Evolutionary conservation across 1,284 basidiomycete genomes (phyloP), one percentile per base, ranked within the genome.

Genomic region (Xerocomus nothofagi): DNA sequence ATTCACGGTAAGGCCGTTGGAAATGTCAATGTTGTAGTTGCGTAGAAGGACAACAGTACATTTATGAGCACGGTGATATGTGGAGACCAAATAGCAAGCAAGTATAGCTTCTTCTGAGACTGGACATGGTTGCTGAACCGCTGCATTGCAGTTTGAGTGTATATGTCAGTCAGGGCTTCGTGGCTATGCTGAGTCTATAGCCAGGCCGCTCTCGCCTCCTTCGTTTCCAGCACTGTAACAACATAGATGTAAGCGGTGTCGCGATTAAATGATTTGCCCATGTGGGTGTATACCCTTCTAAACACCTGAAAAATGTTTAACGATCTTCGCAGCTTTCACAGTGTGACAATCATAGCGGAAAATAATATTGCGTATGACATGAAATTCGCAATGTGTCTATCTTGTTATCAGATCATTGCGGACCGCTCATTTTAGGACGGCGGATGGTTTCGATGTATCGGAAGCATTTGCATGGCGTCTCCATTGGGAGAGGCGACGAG

Each of bases 401-500:
- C n/a, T n/a, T n/a, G n/a, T n/a, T n/a, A 18, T 36, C 27, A 47
- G 53, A 49, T 60, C 17, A 8, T 56, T 17, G 56, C 56, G 6
- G 58, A 59, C 21, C 52, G n/a, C n/a, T n/a, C n/a, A 62, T 26
- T 49, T 63, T 3, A 40, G 41, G 6, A 17, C 3, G 23, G 51
- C 55, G 14, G 55, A 46, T 18, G 58, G 56, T 6, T 39, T 62
- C 18, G 40, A 63, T 14, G 11, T 59, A 12, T 52, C 39, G 0
- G 58, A 49, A 60, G 17, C 32, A 39, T 20, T 44, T 61, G 32
- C 56, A 59, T 26, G 56, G 59, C 21, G 39, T 61, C 40, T 58
- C 48, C n/a, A 47, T 62, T 33, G 58, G 45, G 46, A 58, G 58
- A 32, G 57, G 45, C 11, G 57, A 55, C 14, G 59, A 61, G 15